phyloP scores from a whole-genome alignment of 768 basidiomycete genomes.

The Hypholoma sublateritium region DNA sequence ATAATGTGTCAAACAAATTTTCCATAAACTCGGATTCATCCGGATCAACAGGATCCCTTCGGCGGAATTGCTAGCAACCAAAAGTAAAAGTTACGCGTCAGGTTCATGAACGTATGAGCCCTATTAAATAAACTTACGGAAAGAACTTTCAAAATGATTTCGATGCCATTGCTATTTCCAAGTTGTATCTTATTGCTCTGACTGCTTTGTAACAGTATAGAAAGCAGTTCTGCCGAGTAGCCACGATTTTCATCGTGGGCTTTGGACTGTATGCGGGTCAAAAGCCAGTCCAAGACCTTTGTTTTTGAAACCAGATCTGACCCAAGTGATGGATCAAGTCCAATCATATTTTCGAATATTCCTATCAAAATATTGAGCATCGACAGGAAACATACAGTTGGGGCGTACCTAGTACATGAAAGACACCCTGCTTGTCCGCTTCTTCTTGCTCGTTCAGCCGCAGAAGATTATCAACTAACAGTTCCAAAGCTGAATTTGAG shows the following conservation, averaged over 20 bases:
- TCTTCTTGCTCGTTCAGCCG: constrained; percentile 92
- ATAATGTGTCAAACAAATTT: constrained; percentile 88
- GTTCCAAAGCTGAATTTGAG: constrained; percentile 79
- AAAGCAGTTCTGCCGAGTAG: constrained; percentile 92
- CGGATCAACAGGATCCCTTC: constrained; percentile 77
- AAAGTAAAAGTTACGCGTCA: constrained; percentile 1
- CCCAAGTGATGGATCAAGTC: constrained; percentile 79
- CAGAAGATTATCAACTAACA: constrained; percentile 85
- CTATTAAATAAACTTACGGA: constrained; percentile 54
- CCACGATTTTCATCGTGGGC: constrained; percentile 87
- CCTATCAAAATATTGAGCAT: constrained; percentile 39
- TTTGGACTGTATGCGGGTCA: constrained; percentile 72
- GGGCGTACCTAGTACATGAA: constrained; percentile 79
- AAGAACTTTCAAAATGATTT: constrained; percentile 69
- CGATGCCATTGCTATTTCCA: constrained; percentile 76
- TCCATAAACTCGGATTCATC: constrained; percentile 99
- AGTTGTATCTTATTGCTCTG: constrained; percentile 66
- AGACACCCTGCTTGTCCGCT: constrained; percentile 87
- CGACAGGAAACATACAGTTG: neutral
- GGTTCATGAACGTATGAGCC: neutral
- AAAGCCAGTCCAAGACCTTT: constrained; percentile 73
- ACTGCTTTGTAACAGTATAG: constrained; percentile 83
- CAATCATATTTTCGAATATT: constrained; percentile 90
- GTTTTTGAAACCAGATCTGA: constrained; percentile 72
- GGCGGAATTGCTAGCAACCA: constrained; percentile 74